Percentiles rank a stretch among this genome's conserved stretches.
Evolutionary conservation across 1,139 yeast genomes (phyloP).

Genomic region (Yamadazyma atmosphaerica): DNA sequence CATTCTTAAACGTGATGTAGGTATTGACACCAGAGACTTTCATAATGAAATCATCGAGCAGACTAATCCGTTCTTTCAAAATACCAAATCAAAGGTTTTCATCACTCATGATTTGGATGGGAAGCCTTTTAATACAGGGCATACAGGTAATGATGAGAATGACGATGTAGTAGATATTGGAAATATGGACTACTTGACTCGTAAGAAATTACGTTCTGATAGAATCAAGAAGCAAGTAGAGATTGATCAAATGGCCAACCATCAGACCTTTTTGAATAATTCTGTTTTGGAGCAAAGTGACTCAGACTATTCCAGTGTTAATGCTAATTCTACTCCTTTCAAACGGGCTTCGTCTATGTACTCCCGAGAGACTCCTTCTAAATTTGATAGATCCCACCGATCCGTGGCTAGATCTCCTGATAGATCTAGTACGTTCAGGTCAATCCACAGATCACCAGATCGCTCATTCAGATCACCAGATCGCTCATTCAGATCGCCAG

Average conservation of each 20-base stretch:
- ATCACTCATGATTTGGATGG: constrained; percentile 50
- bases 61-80: constrained; percentile 19
- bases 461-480: constrained; percentile 5
- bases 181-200: constrained; percentile 1
- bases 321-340: constrained; percentile 12
- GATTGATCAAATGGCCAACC: constrained; percentile 12
- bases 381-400: constrained; percentile 4
- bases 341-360: constrained; percentile 3
- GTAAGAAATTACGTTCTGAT: constrained; percentile 15
- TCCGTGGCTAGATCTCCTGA: constrained; percentile 9
- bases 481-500: too few species aligned
- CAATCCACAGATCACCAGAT: constrained; percentile 10
- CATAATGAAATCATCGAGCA: constrained; percentile 27
- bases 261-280: constrained; percentile 10
- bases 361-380: constrained; percentile 1
- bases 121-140: constrained; percentile 19
- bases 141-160: constrained; percentile 8
- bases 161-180: background rate
- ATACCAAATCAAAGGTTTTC: constrained; percentile 42
- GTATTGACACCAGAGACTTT: constrained; percentile 55
- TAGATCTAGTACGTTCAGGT: constrained; percentile 6
- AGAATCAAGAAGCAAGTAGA: constrained; percentile 16
- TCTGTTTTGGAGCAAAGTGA: constrained; percentile 6
- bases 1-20: constrained; percentile 57
- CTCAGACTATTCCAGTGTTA: constrained; percentile 8